These are phyloP conservation scores for Mortierella sp. DNA, from an alignment of 371 early-diverging fungal species.

Conservation along the genomic window DNA sequence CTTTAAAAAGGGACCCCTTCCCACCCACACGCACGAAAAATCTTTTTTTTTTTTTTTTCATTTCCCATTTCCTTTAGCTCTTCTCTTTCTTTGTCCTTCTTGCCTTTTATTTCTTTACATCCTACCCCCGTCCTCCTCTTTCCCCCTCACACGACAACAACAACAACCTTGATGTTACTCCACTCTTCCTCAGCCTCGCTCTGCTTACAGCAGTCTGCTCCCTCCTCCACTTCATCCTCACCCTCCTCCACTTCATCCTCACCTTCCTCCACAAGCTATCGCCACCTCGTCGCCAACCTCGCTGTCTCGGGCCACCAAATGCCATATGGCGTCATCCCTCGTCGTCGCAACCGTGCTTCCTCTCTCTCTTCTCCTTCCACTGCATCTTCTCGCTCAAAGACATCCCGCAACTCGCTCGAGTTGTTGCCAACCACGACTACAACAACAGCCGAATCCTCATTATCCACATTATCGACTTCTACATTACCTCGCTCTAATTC, in stretches of 20 bases:
- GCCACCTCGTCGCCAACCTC: conserved; percentile 62
- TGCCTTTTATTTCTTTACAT: too few species aligned
- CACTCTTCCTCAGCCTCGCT: conserved; percentile 28
- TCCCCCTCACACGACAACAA: not conserved
- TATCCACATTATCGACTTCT: not conserved
- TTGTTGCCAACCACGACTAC: conserved; percentile 4
- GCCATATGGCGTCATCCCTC: conserved; percentile 71
- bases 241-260: conserved; percentile 7
- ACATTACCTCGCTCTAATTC: not conserved
- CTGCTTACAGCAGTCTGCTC: conserved; percentile 38
- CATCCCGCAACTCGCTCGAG: conserved; percentile 18
- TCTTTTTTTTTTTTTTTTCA: not conserved
- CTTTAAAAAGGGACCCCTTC: not conserved
- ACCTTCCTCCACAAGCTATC: conserved; percentile 53
- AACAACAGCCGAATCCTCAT: not conserved
- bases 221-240: conserved; percentile 33
- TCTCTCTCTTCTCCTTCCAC: not conserved
- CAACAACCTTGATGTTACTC: conserved; percentile 31
- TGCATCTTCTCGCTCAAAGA: not conserved
- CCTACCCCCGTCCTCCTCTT: not conserved
- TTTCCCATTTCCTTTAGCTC: conserved; percentile 18
- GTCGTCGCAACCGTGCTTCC: conserved; percentile 45
- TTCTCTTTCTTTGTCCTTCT: not conserved
- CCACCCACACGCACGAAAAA: not conserved
- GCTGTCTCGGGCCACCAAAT: conserved; percentile 63